These are phyloP conservation scores for Hansenula anomala DNA, from an alignment of 1,139 yeast genomes.

Conservation along the genomic window DNA sequence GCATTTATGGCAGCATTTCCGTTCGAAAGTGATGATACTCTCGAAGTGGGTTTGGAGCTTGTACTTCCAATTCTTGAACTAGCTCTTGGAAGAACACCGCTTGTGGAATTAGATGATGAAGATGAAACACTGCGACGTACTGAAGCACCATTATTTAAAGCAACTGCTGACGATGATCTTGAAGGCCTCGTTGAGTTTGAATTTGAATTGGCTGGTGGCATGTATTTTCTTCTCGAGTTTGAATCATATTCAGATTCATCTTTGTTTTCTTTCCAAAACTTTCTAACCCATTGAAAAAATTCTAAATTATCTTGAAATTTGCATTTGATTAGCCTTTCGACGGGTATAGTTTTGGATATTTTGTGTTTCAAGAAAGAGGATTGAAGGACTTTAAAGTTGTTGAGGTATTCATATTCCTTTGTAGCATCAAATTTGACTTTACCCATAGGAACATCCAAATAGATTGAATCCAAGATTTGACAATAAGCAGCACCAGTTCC, in stretches of 20 bases:
- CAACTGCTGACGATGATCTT: constrained; percentile 3
- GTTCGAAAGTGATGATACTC: constrained; percentile 17
- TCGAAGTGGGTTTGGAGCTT: constrained; percentile 18
- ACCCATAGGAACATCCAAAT: constrained; percentile 73
- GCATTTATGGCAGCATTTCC: constrained; percentile 8
- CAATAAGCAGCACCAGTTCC: constrained; percentile 96
- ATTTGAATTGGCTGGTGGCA: constrained; percentile 17
- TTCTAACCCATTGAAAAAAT: constrained; percentile 87
- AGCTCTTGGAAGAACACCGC: constrained; percentile 5
- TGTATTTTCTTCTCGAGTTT: constrained; percentile 41
- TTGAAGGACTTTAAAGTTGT: constrained; percentile 83
- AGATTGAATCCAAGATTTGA: constrained; percentile 83
- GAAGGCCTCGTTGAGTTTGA: constrained; percentile 7
- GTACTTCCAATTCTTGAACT: constrained; percentile 1
- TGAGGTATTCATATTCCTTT: constrained; percentile 71
- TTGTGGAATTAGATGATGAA: constrained; percentile 10
- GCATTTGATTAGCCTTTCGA: constrained; percentile 79
- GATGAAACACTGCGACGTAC: constrained; percentile 9
- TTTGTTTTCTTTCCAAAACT: constrained; percentile 73
- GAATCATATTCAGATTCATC: constrained; percentile 74
- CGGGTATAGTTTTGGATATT: constrained; percentile 73
- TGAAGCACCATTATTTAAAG: neutral
- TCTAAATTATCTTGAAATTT: constrained; percentile 91
- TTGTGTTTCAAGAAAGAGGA: constrained; percentile 65
- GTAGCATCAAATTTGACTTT: constrained; percentile 68